These are phyloP conservation scores for Nosema granulosis DNA, from an alignment of 371 early-diverging fungal species.

Conservation along the genomic window DNA sequence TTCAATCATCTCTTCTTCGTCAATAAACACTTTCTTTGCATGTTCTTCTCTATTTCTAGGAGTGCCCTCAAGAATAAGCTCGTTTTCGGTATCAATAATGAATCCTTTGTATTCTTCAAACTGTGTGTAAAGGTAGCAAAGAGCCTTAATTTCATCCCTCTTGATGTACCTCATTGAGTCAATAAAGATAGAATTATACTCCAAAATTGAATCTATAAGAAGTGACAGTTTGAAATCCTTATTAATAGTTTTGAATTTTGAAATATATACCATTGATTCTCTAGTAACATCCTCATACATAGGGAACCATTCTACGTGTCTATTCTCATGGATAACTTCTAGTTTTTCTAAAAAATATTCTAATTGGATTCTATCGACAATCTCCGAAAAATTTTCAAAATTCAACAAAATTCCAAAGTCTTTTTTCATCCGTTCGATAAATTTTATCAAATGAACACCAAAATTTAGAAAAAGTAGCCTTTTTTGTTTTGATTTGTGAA, in stretches of 20 bases:
- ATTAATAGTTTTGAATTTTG: constrained; percentile 12
- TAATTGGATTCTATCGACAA: constrained; percentile 2
- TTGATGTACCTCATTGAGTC: constrained; percentile 53
- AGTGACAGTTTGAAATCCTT: constrained; percentile 10
- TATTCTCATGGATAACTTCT: constrained; percentile 27
- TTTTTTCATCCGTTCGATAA: constrained; percentile 33
- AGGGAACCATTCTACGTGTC: constrained; percentile 52
- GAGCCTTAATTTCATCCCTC: constrained; percentile 52
- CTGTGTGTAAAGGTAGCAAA: constrained; percentile 44
- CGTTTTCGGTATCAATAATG: constrained; percentile 35
- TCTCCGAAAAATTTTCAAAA: background rate
- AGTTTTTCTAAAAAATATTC: constrained; percentile 25
- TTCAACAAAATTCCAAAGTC: constrained; percentile 29
- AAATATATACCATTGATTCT: constrained; percentile 34
- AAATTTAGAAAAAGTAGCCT: constrained; percentile 60
- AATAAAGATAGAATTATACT: constrained; percentile 39
- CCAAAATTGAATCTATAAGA: constrained; percentile 24
- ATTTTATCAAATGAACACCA: constrained; percentile 42
- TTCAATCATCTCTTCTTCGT: background rate
- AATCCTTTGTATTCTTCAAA: constrained; percentile 47
- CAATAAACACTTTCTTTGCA: constrained; percentile 1
- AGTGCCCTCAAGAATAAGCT: constrained; percentile 34
- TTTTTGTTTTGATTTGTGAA: constrained; percentile 55
- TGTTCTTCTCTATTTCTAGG: background rate
- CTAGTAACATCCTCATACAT: constrained; percentile 42